Evolutionary conservation across 1,284 basidiomycete species (phyloP), one percentile per base, ranked within the genome.

Genomic region (Inonotus obliquus): DNA sequence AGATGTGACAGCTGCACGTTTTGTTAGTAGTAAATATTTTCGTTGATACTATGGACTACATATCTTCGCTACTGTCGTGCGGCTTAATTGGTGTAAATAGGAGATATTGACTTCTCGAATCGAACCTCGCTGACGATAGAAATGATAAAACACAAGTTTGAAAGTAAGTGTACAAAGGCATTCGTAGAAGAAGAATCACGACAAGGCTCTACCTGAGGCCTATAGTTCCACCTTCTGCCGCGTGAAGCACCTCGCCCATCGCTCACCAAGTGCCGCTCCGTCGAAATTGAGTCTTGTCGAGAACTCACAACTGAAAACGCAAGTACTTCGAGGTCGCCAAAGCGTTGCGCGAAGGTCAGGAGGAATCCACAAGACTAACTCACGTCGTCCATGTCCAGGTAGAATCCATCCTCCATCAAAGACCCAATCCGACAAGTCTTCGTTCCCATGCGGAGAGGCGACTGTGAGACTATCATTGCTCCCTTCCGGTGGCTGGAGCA

Each of bases 341-440:
- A 57, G 56, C 19, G 23, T 57, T 13, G 4, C n/a, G 9, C 45
- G 56, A 45, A 47, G 27, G 25, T 44, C 45, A 17, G 29, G 32
- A 9, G 56, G 56, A 32, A 57, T 41, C 56, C 56, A 57, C 25
- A 57, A 17, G 11, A 57, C 27, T 27, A 57, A 37, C 17, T 45
- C 35, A 3, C 27, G 21, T 2, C 35, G 41, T 17, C 17, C 41
- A 19, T 6, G 14, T n/a, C 21, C 27, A 7, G 23, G 14, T 45
- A 39, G 13, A 4, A 57, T 48, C 56, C 56, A 57, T 11, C 56
- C 56, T 27, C 48, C 27, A 14, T 13, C 41, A 35, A 55, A 41
- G 19, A 37, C 25, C 54, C 54, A 55, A 2, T 48, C 25, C n/a
- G 45, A 48, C 19, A 19, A 48, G 7, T 1, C 47, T n/a, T n/a